Evolutionary conservation across 1,139 yeast genomes (phyloP), one percentile per base, ranked within the genome.

Genomic region (Taiozyma sp.): DNA sequence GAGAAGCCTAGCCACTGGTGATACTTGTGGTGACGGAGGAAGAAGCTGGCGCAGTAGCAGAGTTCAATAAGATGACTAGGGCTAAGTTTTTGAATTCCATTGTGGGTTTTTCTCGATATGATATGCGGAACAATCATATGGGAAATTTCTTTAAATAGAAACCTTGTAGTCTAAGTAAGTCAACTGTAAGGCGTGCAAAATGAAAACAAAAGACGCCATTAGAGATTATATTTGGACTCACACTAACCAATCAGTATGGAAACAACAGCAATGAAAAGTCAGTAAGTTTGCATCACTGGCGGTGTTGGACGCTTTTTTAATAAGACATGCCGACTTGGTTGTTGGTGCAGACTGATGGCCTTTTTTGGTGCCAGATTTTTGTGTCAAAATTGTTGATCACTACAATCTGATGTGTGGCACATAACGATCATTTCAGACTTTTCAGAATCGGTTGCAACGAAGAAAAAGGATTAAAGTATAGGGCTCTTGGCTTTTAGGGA

Each of bases 81-180:
- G 47, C 42, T 38, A 49, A 42, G 6, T 32, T 16, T 43, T 46
- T 32, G 46, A 49, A 40, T 46, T 49, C 49, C 51, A 49, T 49
- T 32, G 16, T 32, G 14, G 9, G 8, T 3, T 2, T 9, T 10
- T 28, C 10, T 28, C 8, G 30, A 28, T 19, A 19, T 19, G 19
- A 19, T 30, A 30, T 12, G 34, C 12, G 34, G 12, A 30, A 30
- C 34, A 32, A 7, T 12, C 14, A 13, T 14, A 7, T 32, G 8
- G 7, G 8, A n/a, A 32, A 32, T 14, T 32, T 32, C 36, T 32
- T 32, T 32, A 32, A 32, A 32, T 32, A 32, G 36, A 32, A 32
- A 32, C 16, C 19, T 32, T 32, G 16, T 3, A 32, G 19, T 9
- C 19, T 19, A 19, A n/a, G n/a, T n/a, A n/a, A n/a, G n/a, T n/a